phyloP scores from a whole-genome alignment of 495 filamentous ascomycete species.

The Penicillium egyptiacum region DNA sequence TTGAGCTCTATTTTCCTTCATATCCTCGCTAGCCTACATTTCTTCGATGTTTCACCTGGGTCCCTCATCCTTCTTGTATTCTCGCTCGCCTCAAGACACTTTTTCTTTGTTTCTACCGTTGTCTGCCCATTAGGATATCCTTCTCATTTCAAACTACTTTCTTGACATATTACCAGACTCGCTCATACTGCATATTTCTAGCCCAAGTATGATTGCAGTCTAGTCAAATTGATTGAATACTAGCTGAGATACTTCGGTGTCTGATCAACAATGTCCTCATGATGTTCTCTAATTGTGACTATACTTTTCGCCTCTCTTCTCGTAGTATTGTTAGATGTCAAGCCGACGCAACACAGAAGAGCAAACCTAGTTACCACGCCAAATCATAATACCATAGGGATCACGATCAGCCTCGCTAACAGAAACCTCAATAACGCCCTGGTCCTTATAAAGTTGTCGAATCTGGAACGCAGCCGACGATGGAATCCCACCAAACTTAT shows the following conservation, averaged over 20 bases:
- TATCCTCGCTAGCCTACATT: not conserved
- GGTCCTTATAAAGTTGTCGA: constrained; percentile 44
- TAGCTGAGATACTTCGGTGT: not conserved
- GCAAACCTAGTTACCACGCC: constrained; percentile 34
- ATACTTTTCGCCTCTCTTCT: not conserved
- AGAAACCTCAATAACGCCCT: constrained; percentile 59
- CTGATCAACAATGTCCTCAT: not conserved
- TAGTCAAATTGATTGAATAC: not conserved
- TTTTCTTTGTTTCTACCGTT: constrained; percentile 24
- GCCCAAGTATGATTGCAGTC: not conserved
- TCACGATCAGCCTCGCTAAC: constrained; percentile 81
- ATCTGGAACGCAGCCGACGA: constrained; percentile 20
- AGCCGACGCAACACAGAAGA: not conserved
- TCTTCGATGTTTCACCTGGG: constrained; percentile 2
- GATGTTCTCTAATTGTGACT: not conserved
- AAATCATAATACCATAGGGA: constrained; percentile 67
- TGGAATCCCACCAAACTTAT: constrained; percentile 20
- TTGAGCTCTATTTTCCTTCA: not conserved
- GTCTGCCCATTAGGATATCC: constrained; percentile 32
- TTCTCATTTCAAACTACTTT: constrained; percentile 26
- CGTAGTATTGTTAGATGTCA: not conserved
- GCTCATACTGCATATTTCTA: constrained; percentile 1
- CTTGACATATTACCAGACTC: constrained; percentile 5
- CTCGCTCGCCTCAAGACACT: constrained; percentile 9
- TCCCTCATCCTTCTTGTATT: constrained; percentile 11